A percentile compares a stretch with the other conserved stretches of the same genome.
These are phyloP conservation scores for Salvia rosmarinus DNA, from an alignment of 257 asterid genomes.

Conservation along the genomic window DNA sequence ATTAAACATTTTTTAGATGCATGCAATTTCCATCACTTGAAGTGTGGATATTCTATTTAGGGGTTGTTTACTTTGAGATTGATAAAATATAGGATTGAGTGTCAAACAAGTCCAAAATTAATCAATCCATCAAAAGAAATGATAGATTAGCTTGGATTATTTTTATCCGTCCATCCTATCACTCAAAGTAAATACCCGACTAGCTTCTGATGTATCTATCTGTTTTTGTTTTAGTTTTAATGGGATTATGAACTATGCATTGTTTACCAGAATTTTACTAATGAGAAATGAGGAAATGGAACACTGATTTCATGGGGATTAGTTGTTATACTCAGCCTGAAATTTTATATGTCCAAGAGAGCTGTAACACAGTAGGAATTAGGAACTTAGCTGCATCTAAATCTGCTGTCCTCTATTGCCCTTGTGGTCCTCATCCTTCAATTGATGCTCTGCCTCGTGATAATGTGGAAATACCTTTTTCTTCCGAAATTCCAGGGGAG, in stretches of 20 bases:
- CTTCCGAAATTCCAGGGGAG: conserved; percentile 52
- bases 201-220: conserved; percentile 18
- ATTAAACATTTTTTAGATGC: background rate
- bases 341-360: background rate
- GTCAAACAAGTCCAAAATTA: too few species aligned
- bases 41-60: background rate
- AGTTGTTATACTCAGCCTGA: background rate
- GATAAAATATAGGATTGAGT: too few species aligned
- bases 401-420: conserved; percentile 13
- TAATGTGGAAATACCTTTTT: background rate
- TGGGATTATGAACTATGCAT: conserved; percentile 1
- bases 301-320: background rate
- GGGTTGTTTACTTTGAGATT: too few species aligned
- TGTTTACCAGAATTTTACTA: background rate
- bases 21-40: conserved; percentile 8
- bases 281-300: background rate
- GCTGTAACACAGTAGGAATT: background rate
- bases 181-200: too few species aligned
- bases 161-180: too few species aligned
- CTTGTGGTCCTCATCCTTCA: conserved; percentile 2
- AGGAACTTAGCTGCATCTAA: background rate
- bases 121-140: too few species aligned
- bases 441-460: conserved; percentile 1
- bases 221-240: background rate
- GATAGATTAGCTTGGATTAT: too few species aligned